A percentile compares a stretch with the other conserved stretches of the same genome.
These are phyloP conservation scores for Gossypium davidsonii DNA, from an alignment of 441 rosid genomes.

Conservation along the genomic window DNA sequence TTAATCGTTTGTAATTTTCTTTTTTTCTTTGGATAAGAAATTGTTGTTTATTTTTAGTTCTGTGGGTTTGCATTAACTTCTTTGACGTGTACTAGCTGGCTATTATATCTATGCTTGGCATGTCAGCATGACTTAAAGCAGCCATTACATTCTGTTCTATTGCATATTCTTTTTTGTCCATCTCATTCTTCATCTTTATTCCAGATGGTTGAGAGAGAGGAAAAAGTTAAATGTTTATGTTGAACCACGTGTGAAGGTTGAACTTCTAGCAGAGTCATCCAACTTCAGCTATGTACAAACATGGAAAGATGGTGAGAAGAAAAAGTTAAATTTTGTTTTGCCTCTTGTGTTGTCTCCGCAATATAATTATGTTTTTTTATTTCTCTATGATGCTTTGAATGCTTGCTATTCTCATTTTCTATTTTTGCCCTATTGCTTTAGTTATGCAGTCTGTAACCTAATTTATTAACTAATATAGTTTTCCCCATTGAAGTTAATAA, in stretches of 20 bases:
- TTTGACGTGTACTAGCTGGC: neutral
- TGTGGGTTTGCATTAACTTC: neutral
- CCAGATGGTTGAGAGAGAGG: conserved; percentile 85
- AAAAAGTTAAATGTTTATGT: conserved; percentile 67
- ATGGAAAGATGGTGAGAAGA: conserved; percentile 82
- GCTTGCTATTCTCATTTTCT: neutral
- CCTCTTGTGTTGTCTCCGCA: neutral
- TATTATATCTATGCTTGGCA: neutral
- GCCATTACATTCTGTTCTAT: neutral
- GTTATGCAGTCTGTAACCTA: neutral
- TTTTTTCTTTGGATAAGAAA: no score
- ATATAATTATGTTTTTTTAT: neutral
- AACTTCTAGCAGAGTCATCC: conserved; percentile 74
- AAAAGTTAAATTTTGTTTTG: neutral
- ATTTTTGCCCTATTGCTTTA: neutral
- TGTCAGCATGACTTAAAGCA: neutral
- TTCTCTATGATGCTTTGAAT: neutral
- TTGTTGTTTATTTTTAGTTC: neutral
- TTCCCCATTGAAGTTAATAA: neutral
- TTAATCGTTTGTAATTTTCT: neutral
- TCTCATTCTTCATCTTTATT: conserved; percentile 7
- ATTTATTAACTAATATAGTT: neutral
- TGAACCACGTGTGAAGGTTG: conserved; percentile 77
- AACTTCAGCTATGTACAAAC: conserved; percentile 68
- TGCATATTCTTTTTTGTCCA: neutral